Evolutionary conservation across 805 yeast species (phyloP).

Genomic region (Dipodascopsis tothii): DNA sequence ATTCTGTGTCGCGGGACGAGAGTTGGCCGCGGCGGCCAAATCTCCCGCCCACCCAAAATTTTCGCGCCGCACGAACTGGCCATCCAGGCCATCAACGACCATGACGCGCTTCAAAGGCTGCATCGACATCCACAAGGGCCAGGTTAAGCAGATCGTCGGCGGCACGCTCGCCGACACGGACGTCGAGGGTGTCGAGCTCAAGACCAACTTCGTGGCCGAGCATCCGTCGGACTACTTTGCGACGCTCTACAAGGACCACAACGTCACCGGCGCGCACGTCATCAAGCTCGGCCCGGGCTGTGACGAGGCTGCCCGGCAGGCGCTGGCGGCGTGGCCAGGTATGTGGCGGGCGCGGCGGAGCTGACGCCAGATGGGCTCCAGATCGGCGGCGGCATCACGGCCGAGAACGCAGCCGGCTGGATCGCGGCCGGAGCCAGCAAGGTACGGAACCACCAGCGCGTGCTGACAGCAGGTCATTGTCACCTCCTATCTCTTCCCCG

Average conservation of each 20-base stretch:
- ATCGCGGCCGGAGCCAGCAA: constrained; percentile 70
- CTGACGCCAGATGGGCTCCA: constrained; percentile 43
- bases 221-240: constrained; percentile 73
- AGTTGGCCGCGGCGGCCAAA: too few species aligned
- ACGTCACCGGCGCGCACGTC: constrained; percentile 77
- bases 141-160: constrained; percentile 95
- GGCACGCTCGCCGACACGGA: constrained; percentile 66
- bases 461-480: constrained; percentile 54
- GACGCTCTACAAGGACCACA: constrained; percentile 49
- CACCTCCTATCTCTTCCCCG: constrained; percentile 83
- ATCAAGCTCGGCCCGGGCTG: constrained; percentile 83
- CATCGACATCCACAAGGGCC: constrained; percentile 89
- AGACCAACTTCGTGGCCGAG: constrained; percentile 72
- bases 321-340: constrained; percentile 65
- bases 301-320: constrained; percentile 73
- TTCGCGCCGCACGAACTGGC: too few species aligned
- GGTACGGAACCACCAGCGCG: constrained; percentile 9
- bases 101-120: constrained; percentile 68
- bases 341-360: background rate
- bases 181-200: constrained; percentile 35
- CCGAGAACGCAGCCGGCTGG: constrained; percentile 70
- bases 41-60: background rate
- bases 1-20: too few species aligned
- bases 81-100: background rate
- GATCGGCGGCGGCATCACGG: constrained; percentile 88